Evolutionary conservation across 768 basidiomycete species (phyloP).

Genomic region (Leccinum incarnatum): DNA sequence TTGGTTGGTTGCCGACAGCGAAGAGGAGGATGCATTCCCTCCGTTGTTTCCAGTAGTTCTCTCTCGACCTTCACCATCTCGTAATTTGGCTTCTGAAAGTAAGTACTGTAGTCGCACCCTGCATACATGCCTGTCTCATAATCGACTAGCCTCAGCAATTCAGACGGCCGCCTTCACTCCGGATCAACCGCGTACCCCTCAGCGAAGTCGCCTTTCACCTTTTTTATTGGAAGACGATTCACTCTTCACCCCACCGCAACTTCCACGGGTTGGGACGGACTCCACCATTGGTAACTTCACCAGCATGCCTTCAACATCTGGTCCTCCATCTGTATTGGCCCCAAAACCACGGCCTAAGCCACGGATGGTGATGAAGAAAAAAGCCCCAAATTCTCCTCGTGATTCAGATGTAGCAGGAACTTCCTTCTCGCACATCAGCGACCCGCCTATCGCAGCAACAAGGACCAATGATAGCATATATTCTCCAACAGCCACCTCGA

Average conservation of each 20-base stretch:
- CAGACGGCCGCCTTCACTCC: constrained; percentile 19
- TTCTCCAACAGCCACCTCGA: constrained; percentile 11
- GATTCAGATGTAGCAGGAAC: constrained; percentile 1
- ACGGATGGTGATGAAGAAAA: constrained; percentile 26
- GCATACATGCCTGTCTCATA: neutral
- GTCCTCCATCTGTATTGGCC: neutral
- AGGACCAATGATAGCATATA: constrained; percentile 23
- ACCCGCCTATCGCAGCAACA: constrained; percentile 10
- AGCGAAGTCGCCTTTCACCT: constrained; percentile 4
- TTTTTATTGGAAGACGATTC: constrained; percentile 11
- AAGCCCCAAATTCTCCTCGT: neutral
- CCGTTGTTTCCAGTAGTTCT: neutral
- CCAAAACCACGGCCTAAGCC: constrained; percentile 33
- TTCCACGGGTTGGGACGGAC: constrained; percentile 2
- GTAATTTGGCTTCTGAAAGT: constrained; percentile 8
- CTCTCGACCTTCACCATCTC: neutral
- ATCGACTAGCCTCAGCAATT: constrained; percentile 16
- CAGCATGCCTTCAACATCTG: constrained; percentile 7
- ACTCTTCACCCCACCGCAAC: constrained; percentile 30
- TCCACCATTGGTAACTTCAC: constrained; percentile 17
- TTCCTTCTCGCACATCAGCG: constrained; percentile 24
- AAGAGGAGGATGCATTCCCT: constrained; percentile 31
- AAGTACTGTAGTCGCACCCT: neutral
- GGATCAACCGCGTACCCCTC: constrained; percentile 15
- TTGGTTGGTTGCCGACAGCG: constrained; percentile 52